phyloP scores from a whole-genome alignment of 2,329 filamentous ascomycete species.

The Curvularia lunata region DNA sequence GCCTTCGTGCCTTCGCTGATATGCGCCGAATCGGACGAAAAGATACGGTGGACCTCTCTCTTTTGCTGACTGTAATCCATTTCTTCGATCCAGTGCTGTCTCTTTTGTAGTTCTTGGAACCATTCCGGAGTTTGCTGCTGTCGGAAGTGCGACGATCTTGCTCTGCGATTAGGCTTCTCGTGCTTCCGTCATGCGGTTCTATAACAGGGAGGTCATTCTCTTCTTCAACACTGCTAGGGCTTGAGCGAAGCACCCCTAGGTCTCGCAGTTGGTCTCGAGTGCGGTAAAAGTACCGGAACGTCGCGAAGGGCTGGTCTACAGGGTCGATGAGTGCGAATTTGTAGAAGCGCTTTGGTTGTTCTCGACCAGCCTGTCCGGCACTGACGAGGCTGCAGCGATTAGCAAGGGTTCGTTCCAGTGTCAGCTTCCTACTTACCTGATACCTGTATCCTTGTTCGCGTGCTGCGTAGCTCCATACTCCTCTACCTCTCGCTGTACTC shows the following conservation, averaged over 20 bases:
- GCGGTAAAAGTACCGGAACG: conserved; percentile 52
- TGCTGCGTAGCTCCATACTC: conserved; percentile 33
- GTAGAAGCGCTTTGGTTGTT: conserved; percentile 55
- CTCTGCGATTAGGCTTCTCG: neutral
- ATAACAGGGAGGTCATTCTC: conserved; percentile 35
- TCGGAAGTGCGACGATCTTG: neutral
- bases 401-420: conserved; percentile 9
- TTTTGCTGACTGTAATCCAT: neutral
- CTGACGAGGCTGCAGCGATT: conserved; percentile 42
- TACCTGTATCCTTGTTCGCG: conserved; percentile 24
- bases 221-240: conserved; percentile 20
- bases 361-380: conserved; percentile 46
- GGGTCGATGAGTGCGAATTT: conserved; percentile 58
- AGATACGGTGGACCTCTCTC: neutral
- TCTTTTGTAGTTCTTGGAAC: too few species aligned
- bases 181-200: conserved; percentile 25
- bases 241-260: conserved; percentile 30
- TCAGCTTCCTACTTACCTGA: conserved; percentile 36
- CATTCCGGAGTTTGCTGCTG: neutral
- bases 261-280: conserved; percentile 38
- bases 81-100: neutral
- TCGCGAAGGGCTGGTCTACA: conserved; percentile 55
- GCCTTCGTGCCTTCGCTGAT: neutral
- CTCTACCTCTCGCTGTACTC: conserved; percentile 41
- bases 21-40: neutral